Base-by-base conservation (phyloP, 2,329 filamentous ascomycete genomes). In the Zelopaecilomyces penicillatus region DNA sequence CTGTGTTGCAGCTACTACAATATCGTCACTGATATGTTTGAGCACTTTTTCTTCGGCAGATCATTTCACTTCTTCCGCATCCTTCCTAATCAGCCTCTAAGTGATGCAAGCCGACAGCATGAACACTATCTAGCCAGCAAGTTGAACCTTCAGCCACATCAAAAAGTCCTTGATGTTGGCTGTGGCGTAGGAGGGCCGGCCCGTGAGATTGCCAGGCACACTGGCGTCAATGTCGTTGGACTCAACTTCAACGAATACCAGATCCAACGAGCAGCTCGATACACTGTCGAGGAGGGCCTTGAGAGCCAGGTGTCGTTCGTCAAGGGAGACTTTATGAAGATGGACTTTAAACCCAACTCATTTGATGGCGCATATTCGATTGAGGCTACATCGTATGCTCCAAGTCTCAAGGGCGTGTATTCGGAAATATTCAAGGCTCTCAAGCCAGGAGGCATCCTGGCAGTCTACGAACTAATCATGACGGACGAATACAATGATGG, bases 201-300 rank as follows among this genome's bases (percentile, higher is more conserved):
- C 7, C 78, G 88, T 50, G 88, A 95, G 71, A 95, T 96, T 58
- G 86, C 85, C 67, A 91, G 90, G 68, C 95, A 95, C 67, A 82
- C 86, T 5, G 88, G 85, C 48, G 83, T 79, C 57, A 87, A 95
- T 57, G 77, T 95, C 46, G 82, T 86, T 26, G 90, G 90, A 27
- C 68, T 95, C 65, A 96, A 95, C 79, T 95, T 95, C 80, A 95
- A 95, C 67, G 87, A 19, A 95, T 96, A 96, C 73, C 90, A 96
- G 71, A 94, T 95, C 52, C 76, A 91, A 63, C 84, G 90, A 45
- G 89, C 88, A 3, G 87, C 82, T 12, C 73, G 74, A 39, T 95
- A 95, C 61, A 87, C 88, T 2, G 68, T 76, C 49, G 85, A 85
- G 64, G 87, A 94, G 65, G 82, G 83, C 12, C 72, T 95, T 35